phyloP scores from a whole-genome alignment of 352 stramenopile species.

The Globisporangium okanoganense region DNA sequence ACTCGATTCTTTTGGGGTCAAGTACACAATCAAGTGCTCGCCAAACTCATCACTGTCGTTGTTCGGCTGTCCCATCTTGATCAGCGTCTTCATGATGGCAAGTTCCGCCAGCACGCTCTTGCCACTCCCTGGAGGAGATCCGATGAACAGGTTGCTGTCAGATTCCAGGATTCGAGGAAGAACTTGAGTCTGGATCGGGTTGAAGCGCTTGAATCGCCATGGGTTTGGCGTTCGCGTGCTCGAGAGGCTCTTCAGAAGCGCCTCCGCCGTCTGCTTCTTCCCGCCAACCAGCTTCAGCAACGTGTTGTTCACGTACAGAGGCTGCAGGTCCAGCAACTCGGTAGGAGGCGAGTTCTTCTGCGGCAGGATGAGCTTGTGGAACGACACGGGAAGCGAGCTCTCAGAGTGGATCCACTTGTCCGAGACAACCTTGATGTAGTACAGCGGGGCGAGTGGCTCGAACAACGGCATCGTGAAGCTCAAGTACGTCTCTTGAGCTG shows the following conservation, averaged over 20 bases:
- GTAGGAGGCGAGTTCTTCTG: constrained; percentile 97
- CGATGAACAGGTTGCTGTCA: constrained; percentile 94
- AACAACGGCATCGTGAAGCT: constrained; percentile 98
- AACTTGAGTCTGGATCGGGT: constrained; percentile 98
- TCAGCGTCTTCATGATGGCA: constrained; percentile 92
- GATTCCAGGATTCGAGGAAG: constrained; percentile 95
- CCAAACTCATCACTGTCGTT: constrained; percentile 54
- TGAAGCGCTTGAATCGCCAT: constrained; percentile 93
- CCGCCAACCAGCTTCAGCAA: constrained; percentile 60
- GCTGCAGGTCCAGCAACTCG: constrained; percentile 97
- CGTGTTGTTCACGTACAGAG: constrained; percentile 90
- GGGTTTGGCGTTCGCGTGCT: constrained; percentile 32
- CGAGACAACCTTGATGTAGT: constrained; percentile 97
- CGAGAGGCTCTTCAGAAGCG: constrained; percentile 49
- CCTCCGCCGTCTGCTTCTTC: constrained; percentile 58
- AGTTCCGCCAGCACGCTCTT: constrained; percentile 95
- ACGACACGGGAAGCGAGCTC: constrained; percentile 95
- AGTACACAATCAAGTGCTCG: constrained; percentile 90
- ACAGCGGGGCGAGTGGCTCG: constrained; percentile 96
- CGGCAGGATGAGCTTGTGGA: constrained; percentile 98
- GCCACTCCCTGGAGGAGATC: constrained; percentile 92
- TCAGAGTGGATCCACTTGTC: constrained; percentile 99
- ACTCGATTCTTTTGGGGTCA: constrained; percentile 87
- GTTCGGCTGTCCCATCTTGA: constrained; percentile 50
- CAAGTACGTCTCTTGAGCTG: constrained; percentile 74